A percentile compares a stretch with the other conserved stretches of the same genome.
phyloP scores from a whole-genome alignment of 208 protist species.

The Leishmania mexicana region DNA sequence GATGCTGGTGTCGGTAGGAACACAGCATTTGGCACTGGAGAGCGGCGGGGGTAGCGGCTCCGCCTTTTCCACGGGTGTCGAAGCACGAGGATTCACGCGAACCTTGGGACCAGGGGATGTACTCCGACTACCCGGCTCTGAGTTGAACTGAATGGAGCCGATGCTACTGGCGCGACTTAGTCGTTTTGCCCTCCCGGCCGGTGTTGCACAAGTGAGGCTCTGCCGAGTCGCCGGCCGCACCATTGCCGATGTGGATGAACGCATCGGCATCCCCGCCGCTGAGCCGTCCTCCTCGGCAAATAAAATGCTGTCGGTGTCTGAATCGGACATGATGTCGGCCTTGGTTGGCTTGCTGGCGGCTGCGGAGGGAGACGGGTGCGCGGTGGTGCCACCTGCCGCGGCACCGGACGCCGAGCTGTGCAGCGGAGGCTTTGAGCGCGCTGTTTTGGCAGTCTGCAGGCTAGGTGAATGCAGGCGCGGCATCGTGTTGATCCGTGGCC shows the following conservation, averaged over 20 bases:
- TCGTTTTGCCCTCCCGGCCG: not conserved
- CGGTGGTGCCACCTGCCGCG: not conserved
- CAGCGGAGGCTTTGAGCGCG: slow-evolving; percentile 17
- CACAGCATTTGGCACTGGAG: not conserved
- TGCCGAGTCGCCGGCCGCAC: not conserved
- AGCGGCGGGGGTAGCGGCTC: not conserved
- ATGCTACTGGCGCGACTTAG: slow-evolving; percentile 9
- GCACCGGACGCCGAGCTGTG: not conserved
- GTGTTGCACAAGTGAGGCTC: not conserved
- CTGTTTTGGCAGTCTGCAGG: not conserved
- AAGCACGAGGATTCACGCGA: not conserved
- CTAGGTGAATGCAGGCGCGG: slow-evolving; percentile 6
- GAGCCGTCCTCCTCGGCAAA: slow-evolving; percentile 26
- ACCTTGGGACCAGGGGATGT: slow-evolving; percentile 1
- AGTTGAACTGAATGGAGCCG: slow-evolving; percentile 27
- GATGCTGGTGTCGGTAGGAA: slow-evolving; percentile 36
- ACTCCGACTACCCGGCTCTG: slow-evolving; percentile 18
- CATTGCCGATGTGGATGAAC: not conserved
- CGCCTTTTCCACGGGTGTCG: slow-evolving; percentile 18
- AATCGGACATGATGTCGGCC: slow-evolving; percentile 9
- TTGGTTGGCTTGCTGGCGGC: not conserved
- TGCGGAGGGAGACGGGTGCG: not conserved
- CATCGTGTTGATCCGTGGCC: slow-evolving; percentile 14
- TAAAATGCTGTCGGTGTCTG: slow-evolving; percentile 35
- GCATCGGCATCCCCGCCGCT: slow-evolving; percentile 6